Base-by-base conservation (phyloP, 2,329 filamentous ascomycete species). In the Chaetomiaceae sp. region DNA sequence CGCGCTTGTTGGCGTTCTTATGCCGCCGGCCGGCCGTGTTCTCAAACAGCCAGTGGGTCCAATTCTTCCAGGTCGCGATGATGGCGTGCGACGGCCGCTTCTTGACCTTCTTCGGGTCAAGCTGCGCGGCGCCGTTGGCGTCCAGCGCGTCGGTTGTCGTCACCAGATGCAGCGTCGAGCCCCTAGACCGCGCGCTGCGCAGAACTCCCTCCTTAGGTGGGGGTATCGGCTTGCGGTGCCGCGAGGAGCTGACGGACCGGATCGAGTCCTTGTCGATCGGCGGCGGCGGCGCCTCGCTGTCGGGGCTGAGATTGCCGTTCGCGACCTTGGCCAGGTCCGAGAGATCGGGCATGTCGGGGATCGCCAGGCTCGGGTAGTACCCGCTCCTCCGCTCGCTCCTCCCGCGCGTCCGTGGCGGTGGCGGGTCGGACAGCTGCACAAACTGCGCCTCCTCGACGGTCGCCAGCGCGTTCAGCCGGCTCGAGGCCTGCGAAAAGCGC, bases 401-500 rank as follows among this genome's bases (percentile, higher is more conserved):
- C 1, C 91, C 92, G 59, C 91, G 82, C 59, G 85, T 83, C 62
- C 84, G 82, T 1, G 88, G 81, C 27, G 81, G 75, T 15, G 69
- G 69, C 15, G 73, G 68, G 29, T 81, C 75, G 23, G 71, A 72
- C 1, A 74, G 59, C 47, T 66, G 72, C 42, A 73, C 65, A 23
- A 72, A 70, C 33, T 73, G 71, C 4, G 83, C 83, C 65, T 91
- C 88, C 68, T 95, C 90, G 54, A 92, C 88, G 58, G 89, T 86
- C 2, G 88, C 88, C 65, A 95, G 80, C 38, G 88, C 83, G 66
- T 94, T 89, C 6, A 96, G 74, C 31, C 91, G 85, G 67, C 89
- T 92, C 54, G 91, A 96, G 6, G 92, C 91, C 53, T 89, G 89
- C 58, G 94, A 97, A 42, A 97, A 76, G 37, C 92, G 83, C 48